A percentile compares a stretch with the other conserved stretches of the same genome.
phyloP scores from a whole-genome alignment of 345 rosid species.

The Moricandia moricandioides region DNA sequence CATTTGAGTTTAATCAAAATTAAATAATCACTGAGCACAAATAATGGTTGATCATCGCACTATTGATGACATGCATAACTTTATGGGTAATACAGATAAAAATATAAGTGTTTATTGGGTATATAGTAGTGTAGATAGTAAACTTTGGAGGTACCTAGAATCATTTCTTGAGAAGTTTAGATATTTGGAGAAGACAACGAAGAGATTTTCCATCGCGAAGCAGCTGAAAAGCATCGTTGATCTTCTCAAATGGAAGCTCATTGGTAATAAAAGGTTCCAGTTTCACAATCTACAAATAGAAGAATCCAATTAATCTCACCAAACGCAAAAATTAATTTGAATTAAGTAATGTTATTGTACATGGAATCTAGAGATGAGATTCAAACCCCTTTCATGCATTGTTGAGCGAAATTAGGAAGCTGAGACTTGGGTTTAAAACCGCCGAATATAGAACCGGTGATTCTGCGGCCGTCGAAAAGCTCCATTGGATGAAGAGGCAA shows the following conservation, averaged over 20 bases:
- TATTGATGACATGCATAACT: background rate
- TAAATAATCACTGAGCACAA: background rate
- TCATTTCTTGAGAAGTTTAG: slow-evolving; percentile 33
- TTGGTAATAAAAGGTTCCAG: slow-evolving; percentile 37
- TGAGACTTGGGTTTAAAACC: slow-evolving; percentile 36
- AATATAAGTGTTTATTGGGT: background rate
- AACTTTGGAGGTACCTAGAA: background rate
- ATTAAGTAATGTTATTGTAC: background rate
- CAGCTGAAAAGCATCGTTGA: slow-evolving; percentile 37
- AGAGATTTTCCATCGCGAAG: slow-evolving; percentile 39
- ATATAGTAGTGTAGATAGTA: background rate
- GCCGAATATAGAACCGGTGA: slow-evolving; percentile 29
- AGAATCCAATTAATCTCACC: background rate
- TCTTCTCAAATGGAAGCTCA: slow-evolving; percentile 35
- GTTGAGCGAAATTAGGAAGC: slow-evolving; percentile 29
- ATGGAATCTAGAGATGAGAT: background rate
- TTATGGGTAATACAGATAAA: background rate
- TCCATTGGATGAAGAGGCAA: slow-evolving; percentile 41
- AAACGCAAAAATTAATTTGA: background rate
- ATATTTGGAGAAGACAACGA: slow-evolving; percentile 33
- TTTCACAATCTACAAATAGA: slow-evolving; percentile 27
- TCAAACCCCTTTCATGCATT: slow-evolving; percentile 36
- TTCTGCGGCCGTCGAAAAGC: slow-evolving; percentile 35
- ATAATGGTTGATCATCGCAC: background rate
- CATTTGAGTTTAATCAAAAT: background rate